Evolutionary conservation across 192 early-diverging fungal genomes (phyloP).

Genomic region (Coemansia sp.): DNA sequence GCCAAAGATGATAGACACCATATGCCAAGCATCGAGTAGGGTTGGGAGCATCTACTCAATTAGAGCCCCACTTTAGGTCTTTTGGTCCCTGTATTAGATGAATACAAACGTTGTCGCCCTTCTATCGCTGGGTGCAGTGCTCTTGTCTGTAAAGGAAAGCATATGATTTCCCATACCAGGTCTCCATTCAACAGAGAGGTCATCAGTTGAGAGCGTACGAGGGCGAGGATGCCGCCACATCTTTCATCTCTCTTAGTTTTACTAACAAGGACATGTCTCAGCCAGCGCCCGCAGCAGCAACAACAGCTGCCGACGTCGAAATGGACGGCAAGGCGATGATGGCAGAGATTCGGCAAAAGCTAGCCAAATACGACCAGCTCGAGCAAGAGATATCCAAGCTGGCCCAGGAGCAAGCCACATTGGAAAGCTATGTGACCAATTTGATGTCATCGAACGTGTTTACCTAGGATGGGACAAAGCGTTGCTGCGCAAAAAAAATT

Average conservation of each 20-base stretch:
- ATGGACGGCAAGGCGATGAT: slow-evolving; percentile 9
- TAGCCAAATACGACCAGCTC: slow-evolving; percentile 30
- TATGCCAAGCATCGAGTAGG: slow-evolving; percentile 63
- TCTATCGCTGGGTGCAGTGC: too few relatives aligned
- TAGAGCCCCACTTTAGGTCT: too few relatives aligned
- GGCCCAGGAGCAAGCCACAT: slow-evolving; percentile 30
- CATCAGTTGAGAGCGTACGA: not conserved
- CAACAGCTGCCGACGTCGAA: not conserved
- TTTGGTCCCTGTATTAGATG: too few relatives aligned
- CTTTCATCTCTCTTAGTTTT: not conserved
- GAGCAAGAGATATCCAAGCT: slow-evolving; percentile 28
- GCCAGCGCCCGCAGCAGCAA: not conserved
- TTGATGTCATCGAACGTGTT: slow-evolving; percentile 50
- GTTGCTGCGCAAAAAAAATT: slow-evolving; percentile 11
- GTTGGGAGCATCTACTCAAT: slow-evolving; percentile 66
- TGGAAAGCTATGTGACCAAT: slow-evolving; percentile 51
- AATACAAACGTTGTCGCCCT: too few relatives aligned
- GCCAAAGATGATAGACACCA: slow-evolving; percentile 10
- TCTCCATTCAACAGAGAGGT: not conserved
- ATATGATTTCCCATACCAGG: not conserved
- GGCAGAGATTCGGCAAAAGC: slow-evolving; percentile 17
- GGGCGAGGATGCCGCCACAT: not conserved
- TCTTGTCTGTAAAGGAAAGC: too few relatives aligned
- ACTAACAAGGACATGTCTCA: not conserved
- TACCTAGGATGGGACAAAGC: slow-evolving; percentile 7